Evolutionary conservation across 331 rosid species (phyloP).

Genomic region (Acacia concinna): DNA sequence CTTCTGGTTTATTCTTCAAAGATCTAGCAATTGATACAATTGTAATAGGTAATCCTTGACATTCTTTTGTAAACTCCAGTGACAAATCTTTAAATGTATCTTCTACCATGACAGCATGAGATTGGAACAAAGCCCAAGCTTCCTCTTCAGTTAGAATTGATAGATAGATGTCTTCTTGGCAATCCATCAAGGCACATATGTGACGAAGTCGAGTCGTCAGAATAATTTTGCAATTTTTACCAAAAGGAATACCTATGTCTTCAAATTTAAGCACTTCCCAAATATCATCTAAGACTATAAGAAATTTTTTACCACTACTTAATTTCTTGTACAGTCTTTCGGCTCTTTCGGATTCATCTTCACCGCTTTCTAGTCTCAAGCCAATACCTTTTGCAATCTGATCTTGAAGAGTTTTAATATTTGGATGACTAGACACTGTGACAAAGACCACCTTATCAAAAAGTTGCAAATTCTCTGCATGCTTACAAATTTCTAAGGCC

Average conservation of each 20-base stretch:
- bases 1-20: not conserved
- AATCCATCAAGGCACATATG: not conserved
- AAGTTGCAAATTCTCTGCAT: not conserved
- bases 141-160: not conserved
- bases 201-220: not conserved
- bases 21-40: not conserved
- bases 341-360: not conserved
- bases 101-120: not conserved
- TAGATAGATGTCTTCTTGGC: conserved; percentile 18
- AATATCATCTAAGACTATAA: conserved; percentile 33
- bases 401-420: not conserved
- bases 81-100: not conserved
- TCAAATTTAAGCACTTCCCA: conserved; percentile 26
- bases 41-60: conserved; percentile 5
- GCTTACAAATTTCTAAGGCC: not conserved
- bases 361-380: not conserved
- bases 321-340: not conserved
- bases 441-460: not conserved
- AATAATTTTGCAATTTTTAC: conserved; percentile 24
- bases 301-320: not conserved
- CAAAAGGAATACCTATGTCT: conserved; percentile 32
- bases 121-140: not conserved
- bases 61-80: not conserved
- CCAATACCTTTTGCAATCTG: not conserved
- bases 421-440: not conserved